Conservation (phyloP, 441 rosid species). For the Melastoma candidum region DNA sequence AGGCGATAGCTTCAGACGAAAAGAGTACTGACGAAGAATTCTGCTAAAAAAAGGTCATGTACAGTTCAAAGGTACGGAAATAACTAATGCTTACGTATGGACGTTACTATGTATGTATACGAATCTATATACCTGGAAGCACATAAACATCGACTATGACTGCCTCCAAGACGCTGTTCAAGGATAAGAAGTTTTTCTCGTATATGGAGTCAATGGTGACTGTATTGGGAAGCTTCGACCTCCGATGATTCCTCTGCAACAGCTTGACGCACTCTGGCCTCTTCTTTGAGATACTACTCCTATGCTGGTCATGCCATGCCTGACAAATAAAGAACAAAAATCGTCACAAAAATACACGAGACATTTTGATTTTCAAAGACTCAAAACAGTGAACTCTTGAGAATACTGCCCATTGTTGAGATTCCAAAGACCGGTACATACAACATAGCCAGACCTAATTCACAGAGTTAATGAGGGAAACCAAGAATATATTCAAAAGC, state of each 20-base stretch:
- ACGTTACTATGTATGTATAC: neutral
- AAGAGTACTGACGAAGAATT: neutral
- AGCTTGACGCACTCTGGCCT: conserved; percentile 56
- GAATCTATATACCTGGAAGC: conserved; percentile 49
- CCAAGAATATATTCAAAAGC: no score
- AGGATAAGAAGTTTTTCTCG: conserved; percentile 75
- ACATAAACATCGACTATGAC: conserved; percentile 52
- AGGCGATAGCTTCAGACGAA: neutral
- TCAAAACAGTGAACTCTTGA: no score
- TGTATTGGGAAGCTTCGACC: conserved; percentile 59
- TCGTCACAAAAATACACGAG: no score
- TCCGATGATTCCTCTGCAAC: conserved; percentile 54
- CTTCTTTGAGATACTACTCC: conserved; percentile 43
- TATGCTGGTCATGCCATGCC: conserved; percentile 83
- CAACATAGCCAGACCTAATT: no score
- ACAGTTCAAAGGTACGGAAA: no score
- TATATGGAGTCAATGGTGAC: conserved; percentile 67
- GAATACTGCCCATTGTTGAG: no score
- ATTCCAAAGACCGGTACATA: no score
- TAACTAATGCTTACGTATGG: no score
- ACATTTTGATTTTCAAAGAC: no score
- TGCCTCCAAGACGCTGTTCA: conserved; percentile 68
- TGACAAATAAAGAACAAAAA: conserved; percentile 5
- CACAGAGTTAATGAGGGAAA: no score
- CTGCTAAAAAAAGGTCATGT: neutral